A percentile compares a stretch with the other conserved stretches of the same genome.
Evolutionary conservation across 495 filamentous ascomycete genomes (phyloP).

Genomic region (Pseudoneurospora amorphoporcata): DNA sequence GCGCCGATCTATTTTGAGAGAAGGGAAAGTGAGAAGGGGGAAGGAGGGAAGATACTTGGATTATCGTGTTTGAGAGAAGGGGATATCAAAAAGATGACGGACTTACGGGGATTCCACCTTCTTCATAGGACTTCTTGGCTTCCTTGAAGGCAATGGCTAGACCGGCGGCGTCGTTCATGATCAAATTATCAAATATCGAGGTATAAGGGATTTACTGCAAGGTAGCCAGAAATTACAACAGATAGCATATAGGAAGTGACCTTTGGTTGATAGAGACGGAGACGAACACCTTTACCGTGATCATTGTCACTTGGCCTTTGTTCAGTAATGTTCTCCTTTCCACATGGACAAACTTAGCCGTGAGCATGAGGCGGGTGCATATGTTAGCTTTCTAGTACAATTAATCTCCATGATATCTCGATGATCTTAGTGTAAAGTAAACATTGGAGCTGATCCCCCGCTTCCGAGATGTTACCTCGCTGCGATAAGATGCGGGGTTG

Average conservation of each 20-base stretch:
- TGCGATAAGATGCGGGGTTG: not conserved
- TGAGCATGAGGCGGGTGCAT: not conserved
- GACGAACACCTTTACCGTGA: not conserved
- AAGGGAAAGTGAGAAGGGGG: no score
- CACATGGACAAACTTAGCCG: not conserved
- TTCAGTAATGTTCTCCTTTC: not conserved
- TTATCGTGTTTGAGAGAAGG: not conserved
- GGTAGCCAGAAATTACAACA: no score
- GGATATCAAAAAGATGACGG: not conserved
- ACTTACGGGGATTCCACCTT: conserved; percentile 64
- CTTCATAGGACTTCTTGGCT: conserved; percentile 52
- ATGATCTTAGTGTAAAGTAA: not conserved
- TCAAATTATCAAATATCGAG: no score
- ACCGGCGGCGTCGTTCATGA: conserved; percentile 43
- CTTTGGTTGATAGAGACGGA: no score
- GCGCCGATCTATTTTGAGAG: conserved; percentile 52
- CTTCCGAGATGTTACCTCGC: not conserved
- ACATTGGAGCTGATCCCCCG: not conserved
- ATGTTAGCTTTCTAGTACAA: not conserved
- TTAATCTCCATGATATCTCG: not conserved
- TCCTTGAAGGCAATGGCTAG: conserved; percentile 66
- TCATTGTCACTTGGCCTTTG: not conserved
- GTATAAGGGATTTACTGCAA: no score
- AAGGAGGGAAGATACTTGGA: no score
- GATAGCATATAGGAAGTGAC: no score